phyloP scores from a whole-genome alignment of 2,329 filamentous ascomycete genomes.

The Colletotrichum coccodes region DNA sequence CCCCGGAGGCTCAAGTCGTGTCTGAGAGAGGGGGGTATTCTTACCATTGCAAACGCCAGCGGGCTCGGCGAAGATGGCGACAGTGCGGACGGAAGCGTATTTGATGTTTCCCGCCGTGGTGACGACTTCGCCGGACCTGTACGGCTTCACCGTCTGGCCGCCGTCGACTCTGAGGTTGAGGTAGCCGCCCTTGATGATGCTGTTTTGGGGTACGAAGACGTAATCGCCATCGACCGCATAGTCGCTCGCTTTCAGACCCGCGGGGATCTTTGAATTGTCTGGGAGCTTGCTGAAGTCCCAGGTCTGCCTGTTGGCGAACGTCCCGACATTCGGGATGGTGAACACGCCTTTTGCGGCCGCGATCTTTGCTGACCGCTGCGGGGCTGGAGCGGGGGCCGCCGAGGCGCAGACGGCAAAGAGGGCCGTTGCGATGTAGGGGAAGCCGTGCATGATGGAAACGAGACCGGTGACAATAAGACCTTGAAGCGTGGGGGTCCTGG shows the following conservation, averaged over 20 bases:
- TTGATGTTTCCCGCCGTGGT: conserved; percentile 40
- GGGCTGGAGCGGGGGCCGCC: not conserved
- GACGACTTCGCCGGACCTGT: conserved; percentile 37
- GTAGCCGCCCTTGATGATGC: conserved; percentile 38
- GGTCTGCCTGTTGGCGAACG: not conserved
- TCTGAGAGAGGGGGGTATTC: not conserved
- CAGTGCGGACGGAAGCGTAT: conserved; percentile 42
- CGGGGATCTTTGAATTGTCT: conserved; percentile 30
- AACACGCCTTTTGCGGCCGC: not conserved
- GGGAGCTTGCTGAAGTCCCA: conserved; percentile 14
- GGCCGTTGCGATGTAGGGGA: not conserved
- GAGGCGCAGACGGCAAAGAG: conserved; percentile 6
- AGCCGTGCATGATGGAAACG: not conserved
- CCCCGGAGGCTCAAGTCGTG: too few species aligned
- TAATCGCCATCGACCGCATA: conserved; percentile 34
- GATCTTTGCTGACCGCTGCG: conserved; percentile 10
- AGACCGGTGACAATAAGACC: not conserved
- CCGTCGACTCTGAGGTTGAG: conserved; percentile 41
- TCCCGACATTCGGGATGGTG: not conserved
- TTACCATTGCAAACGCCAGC: conserved; percentile 44
- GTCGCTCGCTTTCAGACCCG: conserved; percentile 36
- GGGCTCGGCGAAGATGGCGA: conserved; percentile 40
- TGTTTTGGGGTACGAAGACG: conserved; percentile 30
- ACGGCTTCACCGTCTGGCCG: conserved; percentile 38
- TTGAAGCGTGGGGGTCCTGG: not conserved